Conservation (phyloP, 2,329 filamentous ascomycete genomes). For the Arthrobotrys sinensis region DNA sequence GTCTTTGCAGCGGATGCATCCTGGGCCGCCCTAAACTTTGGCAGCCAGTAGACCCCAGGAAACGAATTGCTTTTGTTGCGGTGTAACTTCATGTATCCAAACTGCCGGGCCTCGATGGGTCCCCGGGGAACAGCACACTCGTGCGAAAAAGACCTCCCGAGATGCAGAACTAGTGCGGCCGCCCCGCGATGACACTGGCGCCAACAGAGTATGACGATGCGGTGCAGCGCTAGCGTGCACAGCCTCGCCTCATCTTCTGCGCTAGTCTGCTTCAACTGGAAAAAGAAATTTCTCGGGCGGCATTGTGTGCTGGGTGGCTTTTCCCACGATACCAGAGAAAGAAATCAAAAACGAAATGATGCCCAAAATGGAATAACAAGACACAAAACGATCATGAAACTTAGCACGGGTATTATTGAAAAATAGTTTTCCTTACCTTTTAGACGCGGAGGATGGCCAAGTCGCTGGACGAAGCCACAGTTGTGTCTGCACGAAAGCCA, state of each 20-base stretch:
- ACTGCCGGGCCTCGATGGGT: constrained; percentile 36
- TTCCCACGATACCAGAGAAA: constrained; percentile 48
- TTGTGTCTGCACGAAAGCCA: constrained; percentile 46
- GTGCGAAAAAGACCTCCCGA: constrained; percentile 23
- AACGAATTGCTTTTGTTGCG: constrained; percentile 37
- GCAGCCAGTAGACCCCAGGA: constrained; percentile 18
- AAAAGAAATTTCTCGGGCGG: constrained; percentile 53
- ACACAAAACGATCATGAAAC: constrained; percentile 58
- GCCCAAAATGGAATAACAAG: constrained; percentile 38
- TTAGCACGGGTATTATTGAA: constrained; percentile 45
- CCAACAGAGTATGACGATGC: constrained; percentile 53
- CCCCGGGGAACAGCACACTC: constrained; percentile 24
- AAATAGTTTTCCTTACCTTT: constrained; percentile 55
- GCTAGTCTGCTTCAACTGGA: constrained; percentile 43
- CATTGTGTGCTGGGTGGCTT: constrained; percentile 47
- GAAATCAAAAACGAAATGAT: constrained; percentile 55
- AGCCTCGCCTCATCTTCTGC: constrained; percentile 58
- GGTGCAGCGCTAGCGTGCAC: constrained; percentile 46
- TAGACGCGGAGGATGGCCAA: constrained; percentile 39
- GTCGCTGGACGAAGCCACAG: constrained; percentile 48
- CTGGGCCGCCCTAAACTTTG: constrained; percentile 44
- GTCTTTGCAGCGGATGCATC: constrained; percentile 29
- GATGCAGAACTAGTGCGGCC: constrained; percentile 38
- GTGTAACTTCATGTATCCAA: constrained; percentile 47
- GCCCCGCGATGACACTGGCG: constrained; percentile 44